Conservation (phyloP, 805 yeast species). For the Kazachstania psychrophila region DNA sequence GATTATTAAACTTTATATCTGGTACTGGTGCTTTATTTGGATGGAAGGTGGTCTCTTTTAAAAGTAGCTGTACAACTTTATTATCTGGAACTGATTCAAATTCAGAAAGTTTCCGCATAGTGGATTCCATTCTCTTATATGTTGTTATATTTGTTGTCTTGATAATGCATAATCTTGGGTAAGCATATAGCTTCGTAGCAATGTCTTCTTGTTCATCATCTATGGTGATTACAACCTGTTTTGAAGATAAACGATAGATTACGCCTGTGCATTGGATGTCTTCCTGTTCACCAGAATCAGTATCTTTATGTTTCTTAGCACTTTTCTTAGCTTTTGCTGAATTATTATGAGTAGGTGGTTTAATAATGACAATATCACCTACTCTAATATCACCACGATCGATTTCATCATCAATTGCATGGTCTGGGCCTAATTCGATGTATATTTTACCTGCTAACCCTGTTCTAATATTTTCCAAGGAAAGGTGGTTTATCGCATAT, state of each 20-base stretch:
- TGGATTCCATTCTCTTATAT: conserved; percentile 68
- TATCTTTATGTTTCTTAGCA: conserved; percentile 23
- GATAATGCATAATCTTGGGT: conserved; percentile 29
- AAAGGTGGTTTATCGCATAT: conserved; percentile 62
- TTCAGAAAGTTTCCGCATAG: conserved; percentile 57
- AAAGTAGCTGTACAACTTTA: conserved; percentile 36
- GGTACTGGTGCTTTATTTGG: conserved; percentile 3
- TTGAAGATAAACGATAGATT: conserved; percentile 43
- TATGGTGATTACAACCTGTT: conserved; percentile 47
- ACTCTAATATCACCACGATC: conserved; percentile 47
- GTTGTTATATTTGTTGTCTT: conserved; percentile 56
- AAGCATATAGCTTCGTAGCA: conserved; percentile 34
- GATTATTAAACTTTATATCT: conserved; percentile 13
- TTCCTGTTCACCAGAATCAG: conserved; percentile 17
- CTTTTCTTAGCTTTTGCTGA: conserved; percentile 16
- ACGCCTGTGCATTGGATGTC: conserved; percentile 48
- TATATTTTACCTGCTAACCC: conserved; percentile 61
- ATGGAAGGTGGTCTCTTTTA: conserved; percentile 31
- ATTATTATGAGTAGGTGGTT: conserved; percentile 14
- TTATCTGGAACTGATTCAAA: conserved; percentile 31
- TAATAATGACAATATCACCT: conserved; percentile 71
- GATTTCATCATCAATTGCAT: conserved; percentile 26
- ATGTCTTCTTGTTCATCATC: conserved; percentile 49
- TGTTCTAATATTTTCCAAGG: conserved; percentile 51
- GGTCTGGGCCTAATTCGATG: conserved; percentile 56